These are phyloP conservation scores for Heteromeles arbutifolia DNA, from an alignment of 306 rosid species.

Conservation along the genomic window DNA sequence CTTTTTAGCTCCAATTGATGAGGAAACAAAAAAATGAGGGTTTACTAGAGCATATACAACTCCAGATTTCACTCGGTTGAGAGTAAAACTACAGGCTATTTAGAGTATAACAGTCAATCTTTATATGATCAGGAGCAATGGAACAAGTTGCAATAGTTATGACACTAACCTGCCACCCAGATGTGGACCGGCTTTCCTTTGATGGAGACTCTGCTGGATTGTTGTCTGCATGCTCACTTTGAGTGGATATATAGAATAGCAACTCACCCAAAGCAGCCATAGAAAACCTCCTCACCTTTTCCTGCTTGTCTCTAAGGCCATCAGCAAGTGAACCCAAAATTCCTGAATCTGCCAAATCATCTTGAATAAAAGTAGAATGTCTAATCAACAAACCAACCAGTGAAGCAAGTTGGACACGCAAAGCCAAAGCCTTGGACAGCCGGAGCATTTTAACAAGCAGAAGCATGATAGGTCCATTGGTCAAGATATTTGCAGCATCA, in stretches of 20 bases:
- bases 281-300: conserved; percentile 91
- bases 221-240: conserved; percentile 64
- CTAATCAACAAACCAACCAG: conserved; percentile 84
- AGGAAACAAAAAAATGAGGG: not conserved
- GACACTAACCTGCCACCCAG: conserved; percentile 89
- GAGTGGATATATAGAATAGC: conserved; percentile 86
- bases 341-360: conserved; percentile 80
- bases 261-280: conserved; percentile 98
- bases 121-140: conserved; percentile 13
- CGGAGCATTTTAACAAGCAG: conserved; percentile 81
- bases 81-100: not conserved
- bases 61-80: not conserved
- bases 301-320: conserved; percentile 93
- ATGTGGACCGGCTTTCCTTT: conserved; percentile 49
- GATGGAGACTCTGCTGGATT: conserved; percentile 69
- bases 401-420: conserved; percentile 93
- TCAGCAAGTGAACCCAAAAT: conserved; percentile 75
- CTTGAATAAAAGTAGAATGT: conserved; percentile 84
- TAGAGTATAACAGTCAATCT: conserved; percentile 16
- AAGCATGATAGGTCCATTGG: conserved; percentile 96
- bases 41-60: not conserved
- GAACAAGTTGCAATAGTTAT: conserved; percentile 17
- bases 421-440: conserved; percentile 68
- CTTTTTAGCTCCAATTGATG: not conserved
- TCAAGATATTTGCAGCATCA: conserved; percentile 89